Evolutionary conservation across 352 stramenopile species (phyloP), one percentile per base, ranked within the genome.

Genomic region (Phytopythium aichiense): DNA sequence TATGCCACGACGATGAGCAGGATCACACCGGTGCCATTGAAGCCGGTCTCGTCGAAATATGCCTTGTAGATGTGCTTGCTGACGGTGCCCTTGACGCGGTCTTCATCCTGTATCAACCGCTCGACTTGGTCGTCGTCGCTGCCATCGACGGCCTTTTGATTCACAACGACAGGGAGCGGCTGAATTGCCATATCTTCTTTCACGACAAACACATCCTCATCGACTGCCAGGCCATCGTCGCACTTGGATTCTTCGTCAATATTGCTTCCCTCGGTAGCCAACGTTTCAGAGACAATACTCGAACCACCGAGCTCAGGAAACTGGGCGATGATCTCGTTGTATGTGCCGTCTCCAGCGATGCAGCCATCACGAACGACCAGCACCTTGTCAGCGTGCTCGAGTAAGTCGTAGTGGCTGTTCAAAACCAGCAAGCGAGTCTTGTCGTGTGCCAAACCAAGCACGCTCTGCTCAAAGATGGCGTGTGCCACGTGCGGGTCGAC

Each of bases 401-500:
- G 84, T 49, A 97, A 67, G 67, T 96, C 91, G 62, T 98, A 92
- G 50, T 98, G 68, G 46, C 84, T 82, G 73, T 98, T 97, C 2
- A 96, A 96, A 11, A 97, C 92, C 7, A 98, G 72, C 48, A 98
- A 50, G 2, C 96, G 77, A n/a, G 84, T 94, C 62, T 81, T 81
- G 37, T 37, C 40, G 15, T 80, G 42, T 15, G 71, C 68, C 11
- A 97, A 58, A 0, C 56, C 62, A 8, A 67, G 38, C 28, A 98
- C 84, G 58, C 88, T 95, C 30, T 97, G 59, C 11, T 87, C 58
- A 64, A 98, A 98, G 18, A 98, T 68, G 61, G 92, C 81, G 58
- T 91, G 86, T 0, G 85, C 95, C 9, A 98, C 95, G 69, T 98
- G 92, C 23, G 86, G 85, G 64, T 99, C 96, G 0, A 99, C 87